These are phyloP conservation scores for Emydomyces testavorans DNA, from an alignment of 2,329 filamentous ascomycete species.

Conservation along the genomic window DNA sequence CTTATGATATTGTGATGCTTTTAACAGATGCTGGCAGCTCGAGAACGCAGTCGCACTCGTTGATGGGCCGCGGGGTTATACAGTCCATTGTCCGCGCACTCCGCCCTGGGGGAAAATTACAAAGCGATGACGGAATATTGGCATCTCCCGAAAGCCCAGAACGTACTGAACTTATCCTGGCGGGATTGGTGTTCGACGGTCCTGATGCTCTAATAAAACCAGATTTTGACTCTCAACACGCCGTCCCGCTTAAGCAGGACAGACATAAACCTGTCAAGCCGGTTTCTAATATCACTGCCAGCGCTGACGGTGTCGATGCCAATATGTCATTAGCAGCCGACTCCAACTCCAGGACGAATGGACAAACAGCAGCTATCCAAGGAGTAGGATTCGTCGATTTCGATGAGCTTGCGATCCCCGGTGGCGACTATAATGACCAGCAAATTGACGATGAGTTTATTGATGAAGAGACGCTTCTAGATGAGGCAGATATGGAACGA, in stretches of 20 bases:
- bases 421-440: conserved; percentile 41
- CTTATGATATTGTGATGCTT: conserved; percentile 76
- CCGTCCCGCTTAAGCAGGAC: conserved; percentile 53
- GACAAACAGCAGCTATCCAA: not conserved
- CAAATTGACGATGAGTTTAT: conserved; percentile 71
- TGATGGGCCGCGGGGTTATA: conserved; percentile 59
- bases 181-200: conserved; percentile 55
- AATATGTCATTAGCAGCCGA: conserved; percentile 36
- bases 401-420: conserved; percentile 47
- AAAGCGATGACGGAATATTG: conserved; percentile 19
- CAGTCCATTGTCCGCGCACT: conserved; percentile 57
- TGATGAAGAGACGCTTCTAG: conserved; percentile 78
- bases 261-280: conserved; percentile 42
- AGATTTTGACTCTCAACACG: conserved; percentile 46
- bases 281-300: conserved; percentile 19
- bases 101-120: conserved; percentile 55
- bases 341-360: not conserved
- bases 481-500: conserved; percentile 68
- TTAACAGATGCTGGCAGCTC: conserved; percentile 64
- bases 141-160: conserved; percentile 34
- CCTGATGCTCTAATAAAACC: conserved; percentile 62
- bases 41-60: conserved; percentile 31
- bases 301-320: conserved; percentile 26
- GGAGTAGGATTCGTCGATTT: conserved; percentile 57
- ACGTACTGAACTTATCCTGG: conserved; percentile 69